These are phyloP conservation scores for Plantago elongata DNA, from an alignment of 257 asterid genomes.

Conservation along the genomic window DNA sequence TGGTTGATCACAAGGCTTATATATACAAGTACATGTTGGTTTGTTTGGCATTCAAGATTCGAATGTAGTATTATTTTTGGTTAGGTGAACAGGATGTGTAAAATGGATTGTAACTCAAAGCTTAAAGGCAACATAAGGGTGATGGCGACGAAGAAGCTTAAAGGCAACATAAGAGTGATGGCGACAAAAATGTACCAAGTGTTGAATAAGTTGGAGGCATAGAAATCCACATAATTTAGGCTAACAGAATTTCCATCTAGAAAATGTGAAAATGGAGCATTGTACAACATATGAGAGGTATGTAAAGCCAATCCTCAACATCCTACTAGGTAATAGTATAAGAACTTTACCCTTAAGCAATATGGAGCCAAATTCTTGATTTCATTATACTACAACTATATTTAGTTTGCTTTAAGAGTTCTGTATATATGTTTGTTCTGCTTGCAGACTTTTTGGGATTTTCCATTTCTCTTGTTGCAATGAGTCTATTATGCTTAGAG, in stretches of 20 bases:
- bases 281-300: conserved; percentile 15
- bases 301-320: conserved; percentile 13
- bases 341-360: conserved; percentile 27
- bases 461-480: too few species aligned
- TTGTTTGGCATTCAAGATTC: conserved; percentile 2
- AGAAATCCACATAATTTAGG: conserved; percentile 25
- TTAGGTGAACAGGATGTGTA: conserved; percentile 33
- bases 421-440: too few species aligned
- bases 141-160: conserved; percentile 47
- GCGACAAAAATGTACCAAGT: conserved; percentile 23
- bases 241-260: conserved; percentile 13
- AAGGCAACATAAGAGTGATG: conserved; percentile 37
- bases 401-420: not conserved
- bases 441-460: too few species aligned
- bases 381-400: not conserved
- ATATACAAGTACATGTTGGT: conserved; percentile 21
- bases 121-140: conserved; percentile 41
- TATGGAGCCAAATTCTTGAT: not conserved
- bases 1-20: not conserved
- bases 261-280: not conserved
- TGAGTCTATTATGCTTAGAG: too few species aligned
- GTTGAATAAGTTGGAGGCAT: conserved; percentile 41
- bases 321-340: conserved; percentile 4
- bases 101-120: conserved; percentile 29
- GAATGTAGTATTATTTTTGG: conserved; percentile 12